Conservation (phyloP, 2,329 filamentous ascomycete genomes). For the Fonsecaea erecta region DNA sequence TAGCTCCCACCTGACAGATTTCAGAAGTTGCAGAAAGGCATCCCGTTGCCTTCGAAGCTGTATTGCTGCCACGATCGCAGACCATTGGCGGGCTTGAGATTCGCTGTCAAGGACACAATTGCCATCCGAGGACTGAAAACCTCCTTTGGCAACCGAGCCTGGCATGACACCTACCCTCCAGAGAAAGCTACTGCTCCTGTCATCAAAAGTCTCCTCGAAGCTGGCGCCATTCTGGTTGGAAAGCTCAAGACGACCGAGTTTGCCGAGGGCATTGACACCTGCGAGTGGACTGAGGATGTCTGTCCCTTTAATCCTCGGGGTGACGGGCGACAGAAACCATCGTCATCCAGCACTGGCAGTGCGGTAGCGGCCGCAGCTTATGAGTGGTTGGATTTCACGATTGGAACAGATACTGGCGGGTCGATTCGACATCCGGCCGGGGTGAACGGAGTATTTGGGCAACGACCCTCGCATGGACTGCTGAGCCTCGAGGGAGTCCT, state of each 20-base stretch:
- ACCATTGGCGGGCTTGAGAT: conserved; percentile 30
- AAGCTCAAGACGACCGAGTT: conserved; percentile 35
- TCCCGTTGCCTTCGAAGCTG: conserved; percentile 32
- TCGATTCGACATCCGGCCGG: conserved; percentile 55
- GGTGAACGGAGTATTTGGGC: conserved; percentile 52
- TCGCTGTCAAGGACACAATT: conserved; percentile 36
- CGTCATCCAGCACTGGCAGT: conserved; percentile 38
- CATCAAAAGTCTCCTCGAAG: conserved; percentile 32
- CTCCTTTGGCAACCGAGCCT: conserved; percentile 32
- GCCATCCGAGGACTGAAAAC: conserved; percentile 30
- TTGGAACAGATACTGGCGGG: conserved; percentile 45
- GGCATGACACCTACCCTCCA: conserved; percentile 25
- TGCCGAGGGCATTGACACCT: conserved; percentile 31
- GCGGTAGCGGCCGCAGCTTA: conserved; percentile 42
- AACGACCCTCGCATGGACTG: conserved; percentile 53
- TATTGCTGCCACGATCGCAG: conserved; percentile 11
- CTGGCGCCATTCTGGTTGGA: conserved; percentile 34
- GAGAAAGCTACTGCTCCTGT: conserved; percentile 29
- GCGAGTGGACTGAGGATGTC: conserved; percentile 43
- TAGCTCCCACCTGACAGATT: background rate
- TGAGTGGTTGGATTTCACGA: conserved; percentile 42
- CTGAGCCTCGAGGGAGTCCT: conserved; percentile 56
- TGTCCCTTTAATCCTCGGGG: conserved; percentile 48
- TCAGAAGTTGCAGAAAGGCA: background rate
- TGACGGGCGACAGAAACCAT: conserved; percentile 44